A percentile compares a stretch with the other conserved stretches of the same genome.
phyloP scores from a whole-genome alignment of 108 stramenopile species.

The Seminavis robusta region DNA sequence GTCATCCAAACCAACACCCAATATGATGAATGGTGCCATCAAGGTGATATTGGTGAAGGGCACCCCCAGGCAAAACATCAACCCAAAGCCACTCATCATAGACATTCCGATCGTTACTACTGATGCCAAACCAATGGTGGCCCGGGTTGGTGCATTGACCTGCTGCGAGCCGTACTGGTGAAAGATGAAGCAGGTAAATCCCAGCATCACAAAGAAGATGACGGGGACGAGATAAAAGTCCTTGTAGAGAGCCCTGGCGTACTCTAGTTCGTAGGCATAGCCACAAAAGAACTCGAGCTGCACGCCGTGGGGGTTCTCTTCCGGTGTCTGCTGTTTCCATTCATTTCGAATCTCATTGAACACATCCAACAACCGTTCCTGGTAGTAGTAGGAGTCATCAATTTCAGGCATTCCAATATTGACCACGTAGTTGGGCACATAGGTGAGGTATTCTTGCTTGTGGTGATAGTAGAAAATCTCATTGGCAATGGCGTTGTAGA shows the following conservation, averaged over 20 bases:
- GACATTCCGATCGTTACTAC: conserved; percentile 3
- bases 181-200: conserved; percentile 10
- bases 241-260: conserved; percentile 1
- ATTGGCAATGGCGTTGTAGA: no score
- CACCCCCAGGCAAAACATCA: conserved; percentile 13
- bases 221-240: conserved; percentile 18
- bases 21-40: conserved; percentile 6
- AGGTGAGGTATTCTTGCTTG: conserved; percentile 1
- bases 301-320: not conserved
- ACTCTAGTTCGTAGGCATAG: conserved; percentile 7
- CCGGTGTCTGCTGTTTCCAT: conserved; percentile 5
- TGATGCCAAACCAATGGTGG: conserved; percentile 7
- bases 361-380: not conserved
- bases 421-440: not conserved
- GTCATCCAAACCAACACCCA: no score
- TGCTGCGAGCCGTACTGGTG: conserved; percentile 4
- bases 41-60: conserved; percentile 17
- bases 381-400: conserved; percentile 1
- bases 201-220: conserved; percentile 8
- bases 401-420: conserved; percentile 11
- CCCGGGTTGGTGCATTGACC: no score
- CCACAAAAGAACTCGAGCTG: conserved; percentile 13
- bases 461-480: no score
- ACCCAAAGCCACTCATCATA: conserved; percentile 19
- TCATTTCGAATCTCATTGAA: not conserved